A percentile compares a stretch with the other conserved stretches of the same genome.
These are phyloP conservation scores for Polyporus tsugae DNA, from an alignment of 1,284 basidiomycete species.

Conservation along the genomic window DNA sequence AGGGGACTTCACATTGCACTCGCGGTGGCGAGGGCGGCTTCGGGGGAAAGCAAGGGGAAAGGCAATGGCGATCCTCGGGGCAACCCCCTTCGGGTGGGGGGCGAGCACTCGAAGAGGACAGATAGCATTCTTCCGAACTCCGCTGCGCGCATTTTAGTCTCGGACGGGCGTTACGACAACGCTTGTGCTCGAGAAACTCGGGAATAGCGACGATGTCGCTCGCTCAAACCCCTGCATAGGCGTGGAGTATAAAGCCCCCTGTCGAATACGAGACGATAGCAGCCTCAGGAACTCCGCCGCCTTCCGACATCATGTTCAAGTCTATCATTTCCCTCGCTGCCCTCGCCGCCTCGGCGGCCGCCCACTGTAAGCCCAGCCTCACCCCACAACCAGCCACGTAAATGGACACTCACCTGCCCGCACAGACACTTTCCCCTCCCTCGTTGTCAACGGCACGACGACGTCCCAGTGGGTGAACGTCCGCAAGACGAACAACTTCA, in stretches of 20 bases:
- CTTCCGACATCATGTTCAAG: conserved; percentile 28
- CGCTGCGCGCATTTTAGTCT: not conserved
- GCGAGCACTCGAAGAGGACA: not conserved
- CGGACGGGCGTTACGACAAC: not conserved
- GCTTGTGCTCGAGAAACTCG: not conserved
- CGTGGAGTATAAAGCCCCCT: conserved; percentile 19
- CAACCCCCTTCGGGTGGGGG: not conserved
- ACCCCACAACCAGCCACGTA: not conserved
- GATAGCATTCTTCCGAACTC: not conserved
- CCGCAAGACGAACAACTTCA: conserved; percentile 54
- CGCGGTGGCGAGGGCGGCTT: conserved; percentile 9
- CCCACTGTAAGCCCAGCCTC: conserved; percentile 28
- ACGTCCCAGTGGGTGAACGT: conserved; percentile 51
- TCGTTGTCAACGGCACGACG: conserved; percentile 36
- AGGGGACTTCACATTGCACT: not conserved
- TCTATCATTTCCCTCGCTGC: conserved; percentile 27
- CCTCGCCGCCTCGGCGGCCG: conserved; percentile 29
- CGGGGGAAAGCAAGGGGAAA: conserved; percentile 3
- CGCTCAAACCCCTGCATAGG: not conserved
- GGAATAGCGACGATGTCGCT: not conserved
- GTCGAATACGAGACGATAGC: not conserved
- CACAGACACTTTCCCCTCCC: conserved; percentile 42
- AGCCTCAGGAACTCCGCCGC: conserved; percentile 13
- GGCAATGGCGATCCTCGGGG: not conserved
- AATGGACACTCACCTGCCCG: not conserved